Base-by-base conservation (phyloP, 140 eudicot genomes). In the Senecio squalidus region DNA sequence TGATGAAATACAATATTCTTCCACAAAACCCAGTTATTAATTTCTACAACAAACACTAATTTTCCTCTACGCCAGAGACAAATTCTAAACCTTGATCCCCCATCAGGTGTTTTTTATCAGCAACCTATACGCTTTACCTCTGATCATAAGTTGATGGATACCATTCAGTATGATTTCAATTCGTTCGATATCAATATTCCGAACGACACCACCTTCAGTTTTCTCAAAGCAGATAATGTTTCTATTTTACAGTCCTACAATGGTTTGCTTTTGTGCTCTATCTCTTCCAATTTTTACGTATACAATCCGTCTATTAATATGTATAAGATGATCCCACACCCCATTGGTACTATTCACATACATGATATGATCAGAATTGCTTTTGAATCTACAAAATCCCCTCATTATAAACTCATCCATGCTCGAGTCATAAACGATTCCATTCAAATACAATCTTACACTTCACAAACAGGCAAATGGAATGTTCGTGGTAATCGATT, bases 231-330 rank as follows among this genome's bases (percentile, higher is more conserved):
- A n/a, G n/a, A n/a, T n/a, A n/a, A n/a, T n/a, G n/a, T n/a, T n/a
- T n/a, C n/a, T n/a, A n/a, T n/a, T n/a, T n/a, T n/a, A n/a, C n/a
- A n/a, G n/a, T n/a, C n/a, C n/a, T n/a, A n/a, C n/a, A n/a, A n/a
- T n/a, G n/a, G n/a, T n/a, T n/a, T n/a, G n/a, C n/a, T n/a, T n/a
- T n/a, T n/a, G n/a, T n/a, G n/a, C n/a, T n/a, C n/a, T n/a, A n/a
- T n/a, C n/a, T n/a, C n/a, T n/a, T n/a, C n/a, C 16, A 30, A 54
- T 14, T 54, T 54, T 1, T 29, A 29, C n/a, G 60, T 54, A n/a
- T 58, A 58, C 25, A 58, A 58, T 58, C 51, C 52, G 4, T 24
- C 38, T 16, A 23, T 40, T 6, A 58, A 24, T 58, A 36, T 5
- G 36, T 41, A 4, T 58, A 58, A 24, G 34, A 24, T 18, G 51